Evolutionary conservation across 2,329 filamentous ascomycete genomes (phyloP), one percentile per base, ranked within the genome.

Genomic region (Fusarium palustre): DNA sequence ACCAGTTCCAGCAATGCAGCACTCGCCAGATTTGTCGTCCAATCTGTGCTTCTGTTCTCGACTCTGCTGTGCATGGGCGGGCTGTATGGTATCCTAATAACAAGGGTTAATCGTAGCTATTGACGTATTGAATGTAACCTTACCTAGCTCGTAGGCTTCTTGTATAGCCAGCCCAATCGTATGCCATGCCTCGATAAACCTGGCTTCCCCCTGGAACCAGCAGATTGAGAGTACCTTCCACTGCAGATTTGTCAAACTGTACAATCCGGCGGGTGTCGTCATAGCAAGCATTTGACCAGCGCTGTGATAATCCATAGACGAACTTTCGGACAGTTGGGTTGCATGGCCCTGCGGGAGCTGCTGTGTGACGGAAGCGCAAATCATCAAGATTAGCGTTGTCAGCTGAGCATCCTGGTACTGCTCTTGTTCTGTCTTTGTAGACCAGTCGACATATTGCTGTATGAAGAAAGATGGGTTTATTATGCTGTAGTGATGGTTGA

Each of bases 401-500:
- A 64, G 25, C 12, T 64, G 59, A 8, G 63, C 16, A 20, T 64
- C 61, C 6, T 50, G 52, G 4, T 16, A 30, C 13, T 36, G 45
- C 41, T 8, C 45, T 3, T 41, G 53, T 4, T 20, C 46, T 24
- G 22, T 24, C 20, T 36, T 1, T 16, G 24, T 20, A 2, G 61
- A 59, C 61, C 61, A 64, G 16, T 13, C 10, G 3, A 64, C 9
- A 20, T 64, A 64, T 22, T 64, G 59, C 1, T 41, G 46, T 16
- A 64, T 64, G 1, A 64, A 64, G 6, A 16, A 8, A 2, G 61
- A 8, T 8, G 61, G 24, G 7, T 62, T 36, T 7, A 64, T 52
- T n/a, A 64, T 59, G 13, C 56, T 64, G 12, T 64, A 58, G 10
- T 64, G 61, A 11, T 64, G 61, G 1, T 64, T 64, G n/a, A 64